phyloP scores from a whole-genome alignment of 2,329 filamentous ascomycete genomes.

The Fonsecaea erecta region DNA sequence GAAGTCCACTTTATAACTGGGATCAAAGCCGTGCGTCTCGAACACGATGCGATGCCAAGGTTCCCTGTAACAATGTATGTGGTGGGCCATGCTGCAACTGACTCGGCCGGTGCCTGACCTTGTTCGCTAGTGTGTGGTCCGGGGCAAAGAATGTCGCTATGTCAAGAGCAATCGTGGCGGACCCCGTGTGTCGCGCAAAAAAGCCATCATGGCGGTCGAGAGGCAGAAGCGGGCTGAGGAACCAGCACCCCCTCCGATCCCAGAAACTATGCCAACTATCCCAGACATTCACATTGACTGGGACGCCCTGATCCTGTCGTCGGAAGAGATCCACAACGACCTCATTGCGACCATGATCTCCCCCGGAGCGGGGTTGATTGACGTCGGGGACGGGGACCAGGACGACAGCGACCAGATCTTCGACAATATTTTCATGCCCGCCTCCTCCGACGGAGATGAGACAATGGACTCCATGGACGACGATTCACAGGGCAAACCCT shows the following conservation, averaged over 20 bases:
- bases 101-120: not conserved
- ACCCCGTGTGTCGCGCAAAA: conserved; percentile 18
- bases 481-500: not conserved
- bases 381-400: conserved; percentile 12
- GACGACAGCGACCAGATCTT: conserved; percentile 22
- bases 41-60: conserved; percentile 19
- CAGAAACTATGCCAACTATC: not conserved
- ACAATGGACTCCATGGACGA: not conserved
- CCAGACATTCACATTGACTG: conserved; percentile 10
- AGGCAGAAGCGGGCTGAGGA: not conserved
- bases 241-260: not conserved
- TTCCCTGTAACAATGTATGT: conserved; percentile 18
- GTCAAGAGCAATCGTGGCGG: conserved; percentile 24
- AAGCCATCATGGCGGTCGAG: not conserved
- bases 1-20: not conserved
- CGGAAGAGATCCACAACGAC: conserved; percentile 16
- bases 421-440: conserved; percentile 15
- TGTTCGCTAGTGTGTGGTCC: conserved; percentile 11
- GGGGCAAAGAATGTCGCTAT: conserved; percentile 17
- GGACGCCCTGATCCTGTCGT: conserved; percentile 11
- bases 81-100: not conserved
- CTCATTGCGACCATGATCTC: conserved; percentile 21
- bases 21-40: conserved; percentile 17
- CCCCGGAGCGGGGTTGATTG: conserved; percentile 19
- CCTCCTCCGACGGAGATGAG: not conserved